phyloP scores from a whole-genome alignment of 108 stramenopile genomes.

The Pseudonitzschia pungens region DNA sequence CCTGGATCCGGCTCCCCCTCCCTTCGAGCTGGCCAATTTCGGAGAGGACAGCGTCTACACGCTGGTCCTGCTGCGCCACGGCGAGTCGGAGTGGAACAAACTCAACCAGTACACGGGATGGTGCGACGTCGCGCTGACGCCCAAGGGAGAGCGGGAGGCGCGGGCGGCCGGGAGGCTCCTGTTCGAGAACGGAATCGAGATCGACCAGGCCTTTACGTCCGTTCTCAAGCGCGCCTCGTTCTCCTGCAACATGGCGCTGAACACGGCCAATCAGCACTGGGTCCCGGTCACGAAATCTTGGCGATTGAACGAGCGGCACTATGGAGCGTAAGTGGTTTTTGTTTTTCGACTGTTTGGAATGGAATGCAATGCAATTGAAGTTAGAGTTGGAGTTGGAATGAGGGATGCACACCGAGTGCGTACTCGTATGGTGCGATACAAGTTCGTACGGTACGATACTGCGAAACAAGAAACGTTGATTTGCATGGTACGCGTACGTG shows the following conservation, averaged over 20 bases:
- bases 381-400: too few species aligned
- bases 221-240: constrained; percentile 75
- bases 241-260: constrained; percentile 76
- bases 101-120: constrained; percentile 81
- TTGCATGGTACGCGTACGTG: too few species aligned
- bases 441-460: not conserved
- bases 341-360: not conserved
- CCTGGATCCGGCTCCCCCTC: constrained; percentile 52
- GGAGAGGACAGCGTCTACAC: constrained; percentile 79
- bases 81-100: constrained; percentile 82
- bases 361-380: not conserved
- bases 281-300: constrained; percentile 82
- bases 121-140: constrained; percentile 81
- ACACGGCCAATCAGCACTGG: constrained; percentile 80
- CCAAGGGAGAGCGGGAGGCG: constrained; percentile 69
- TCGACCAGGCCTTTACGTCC: constrained; percentile 85
- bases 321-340: constrained; percentile 52
- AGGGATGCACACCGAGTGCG: too few species aligned
- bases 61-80: constrained; percentile 74
- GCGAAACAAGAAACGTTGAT: too few species aligned
- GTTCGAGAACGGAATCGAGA: constrained; percentile 75
- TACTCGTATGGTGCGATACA: too few species aligned
- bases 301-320: constrained; percentile 87
- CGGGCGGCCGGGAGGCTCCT: constrained; percentile 74
- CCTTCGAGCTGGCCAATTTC: constrained; percentile 64